A percentile compares a stretch with the other conserved stretches of the same genome.
These are phyloP conservation scores for Talaromyces pinophilus DNA, from an alignment of 2,329 filamentous ascomycete genomes.

Conservation along the genomic window DNA sequence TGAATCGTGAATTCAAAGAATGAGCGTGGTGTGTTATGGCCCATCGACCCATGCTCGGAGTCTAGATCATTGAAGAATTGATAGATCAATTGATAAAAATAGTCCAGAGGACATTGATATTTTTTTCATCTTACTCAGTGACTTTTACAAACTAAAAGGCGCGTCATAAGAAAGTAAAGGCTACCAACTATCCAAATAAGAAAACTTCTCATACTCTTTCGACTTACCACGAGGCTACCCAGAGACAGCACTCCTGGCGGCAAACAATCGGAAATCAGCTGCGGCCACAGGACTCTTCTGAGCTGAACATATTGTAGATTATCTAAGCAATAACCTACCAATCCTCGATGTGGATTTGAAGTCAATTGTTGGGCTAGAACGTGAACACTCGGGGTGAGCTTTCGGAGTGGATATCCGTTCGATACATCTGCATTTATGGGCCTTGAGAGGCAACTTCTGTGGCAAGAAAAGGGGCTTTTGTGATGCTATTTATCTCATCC, in stretches of 20 bases:
- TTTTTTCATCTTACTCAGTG: not conserved
- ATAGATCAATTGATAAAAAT: not conserved
- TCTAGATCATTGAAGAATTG: not conserved
- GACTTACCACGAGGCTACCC: constrained; percentile 7
- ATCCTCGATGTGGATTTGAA: constrained; percentile 13
- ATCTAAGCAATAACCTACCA: constrained; percentile 1
- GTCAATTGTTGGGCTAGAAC: constrained; percentile 23
- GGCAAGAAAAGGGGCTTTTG: not conserved
- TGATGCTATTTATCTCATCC: not conserved
- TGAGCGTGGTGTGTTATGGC: not conserved
- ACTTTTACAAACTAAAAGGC: constrained; percentile 1
- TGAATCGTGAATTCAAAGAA: not conserved
- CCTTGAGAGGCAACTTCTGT: constrained; percentile 16
- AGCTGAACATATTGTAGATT: constrained; percentile 1
- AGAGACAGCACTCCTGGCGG: constrained; percentile 17
- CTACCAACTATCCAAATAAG: not conserved
- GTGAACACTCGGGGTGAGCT: constrained; percentile 5
- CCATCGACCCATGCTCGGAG: not conserved
- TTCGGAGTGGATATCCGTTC: constrained; percentile 19
- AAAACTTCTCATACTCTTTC: constrained; percentile 17
- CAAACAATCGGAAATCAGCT: constrained; percentile 24
- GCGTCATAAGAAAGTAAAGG: constrained; percentile 20
- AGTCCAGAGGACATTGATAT: not conserved
- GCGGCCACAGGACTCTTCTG: constrained; percentile 22
- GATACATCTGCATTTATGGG: not conserved